Conservation (phyloP, 2,329 filamentous ascomycete genomes). For the Aureobasidium subglaciale region DNA sequence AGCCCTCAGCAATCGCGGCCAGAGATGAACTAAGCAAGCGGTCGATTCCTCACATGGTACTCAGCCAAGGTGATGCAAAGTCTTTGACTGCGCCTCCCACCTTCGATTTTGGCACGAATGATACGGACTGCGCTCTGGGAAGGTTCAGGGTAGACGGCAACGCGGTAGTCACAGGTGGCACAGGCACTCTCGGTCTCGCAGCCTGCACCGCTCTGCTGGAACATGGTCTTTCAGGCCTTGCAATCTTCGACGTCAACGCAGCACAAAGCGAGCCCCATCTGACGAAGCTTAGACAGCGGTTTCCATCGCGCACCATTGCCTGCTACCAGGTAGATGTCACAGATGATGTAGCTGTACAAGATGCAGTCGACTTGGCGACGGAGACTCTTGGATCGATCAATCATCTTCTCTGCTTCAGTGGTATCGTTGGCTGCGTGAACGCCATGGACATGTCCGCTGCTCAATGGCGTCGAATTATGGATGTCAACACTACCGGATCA, state of each 20-base stretch:
- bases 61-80: background rate
- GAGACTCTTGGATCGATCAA: conserved; percentile 45
- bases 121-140: conserved; percentile 28
- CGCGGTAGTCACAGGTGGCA: conserved; percentile 58
- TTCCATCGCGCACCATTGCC: conserved; percentile 47
- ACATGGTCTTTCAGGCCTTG: conserved; percentile 55
- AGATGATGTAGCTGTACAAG: conserved; percentile 40
- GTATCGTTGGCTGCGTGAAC: conserved; percentile 57
- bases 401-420: conserved; percentile 58
- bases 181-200: conserved; percentile 54
- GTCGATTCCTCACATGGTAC: conserved; percentile 10
- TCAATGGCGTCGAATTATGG: conserved; percentile 58
- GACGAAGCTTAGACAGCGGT: conserved; percentile 42
- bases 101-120: background rate
- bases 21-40: conserved; percentile 10
- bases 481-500: conserved; percentile 64
- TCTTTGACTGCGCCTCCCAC: background rate
- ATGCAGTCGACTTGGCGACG: conserved; percentile 36
- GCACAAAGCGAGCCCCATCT: conserved; percentile 28
- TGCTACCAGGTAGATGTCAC: conserved; percentile 54
- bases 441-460: conserved; percentile 52
- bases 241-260: conserved; percentile 52
- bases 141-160: conserved; percentile 48
- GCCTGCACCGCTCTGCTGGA: conserved; percentile 58
- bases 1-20: background rate